Evolutionary conservation across 2,329 filamentous ascomycete species (phyloP).

Genomic region (Cercospora zeae-maydis): DNA sequence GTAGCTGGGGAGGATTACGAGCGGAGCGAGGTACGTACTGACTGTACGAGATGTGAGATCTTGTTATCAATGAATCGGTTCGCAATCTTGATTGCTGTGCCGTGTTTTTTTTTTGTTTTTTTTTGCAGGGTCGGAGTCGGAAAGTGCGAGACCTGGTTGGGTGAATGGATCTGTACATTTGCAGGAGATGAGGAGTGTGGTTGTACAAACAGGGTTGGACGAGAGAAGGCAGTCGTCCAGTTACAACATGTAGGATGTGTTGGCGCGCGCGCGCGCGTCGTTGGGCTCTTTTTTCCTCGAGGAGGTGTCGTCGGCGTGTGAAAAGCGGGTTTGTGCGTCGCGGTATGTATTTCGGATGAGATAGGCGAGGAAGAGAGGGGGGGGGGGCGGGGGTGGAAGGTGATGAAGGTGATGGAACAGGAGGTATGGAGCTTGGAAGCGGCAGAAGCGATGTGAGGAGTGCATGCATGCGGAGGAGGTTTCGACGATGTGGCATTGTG

Average conservation of each 20-base stretch:
- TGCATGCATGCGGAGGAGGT: not conserved
- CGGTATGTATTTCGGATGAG: no score
- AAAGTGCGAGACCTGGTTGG: not conserved
- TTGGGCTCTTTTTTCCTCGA: not conserved
- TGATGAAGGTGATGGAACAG: no score
- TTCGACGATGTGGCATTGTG: no score
- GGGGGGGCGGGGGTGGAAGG: no score
- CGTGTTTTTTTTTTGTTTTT: no score
- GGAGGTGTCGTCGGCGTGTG: no score
- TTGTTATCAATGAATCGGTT: no score
- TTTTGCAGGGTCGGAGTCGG: not conserved
- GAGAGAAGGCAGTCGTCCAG: not conserved
- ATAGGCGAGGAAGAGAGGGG: no score
- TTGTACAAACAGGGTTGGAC: not conserved
- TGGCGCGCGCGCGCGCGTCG: not conserved
- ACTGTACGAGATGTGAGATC: not conserved
- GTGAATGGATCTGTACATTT: not conserved
- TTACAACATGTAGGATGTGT: not conserved
- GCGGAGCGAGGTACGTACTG: not conserved
- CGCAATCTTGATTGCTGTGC: not conserved
- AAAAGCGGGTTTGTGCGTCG: no score
- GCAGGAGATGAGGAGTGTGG: not conserved
- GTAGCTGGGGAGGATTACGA: not conserved
- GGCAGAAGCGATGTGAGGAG: no score
- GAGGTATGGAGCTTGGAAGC: no score